phyloP scores from a whole-genome alignment of 495 filamentous ascomycete species.

The Copromyces sp. region DNA sequence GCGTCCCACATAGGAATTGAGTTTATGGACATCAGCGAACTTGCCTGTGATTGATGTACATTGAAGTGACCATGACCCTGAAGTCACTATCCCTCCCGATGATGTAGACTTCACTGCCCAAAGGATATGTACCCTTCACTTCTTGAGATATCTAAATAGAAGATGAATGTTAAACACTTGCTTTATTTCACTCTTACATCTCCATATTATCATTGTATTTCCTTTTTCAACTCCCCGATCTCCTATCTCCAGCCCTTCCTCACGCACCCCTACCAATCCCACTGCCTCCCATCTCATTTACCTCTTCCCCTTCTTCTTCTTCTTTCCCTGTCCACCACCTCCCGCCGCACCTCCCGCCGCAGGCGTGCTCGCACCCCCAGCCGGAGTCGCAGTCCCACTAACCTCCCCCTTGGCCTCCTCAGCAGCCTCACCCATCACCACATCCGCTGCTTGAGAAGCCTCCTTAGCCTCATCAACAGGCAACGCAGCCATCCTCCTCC shows the following conservation, averaged over 20 bases:
- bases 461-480: constrained; percentile 6
- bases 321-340: constrained; percentile 39
- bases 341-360: constrained; percentile 26
- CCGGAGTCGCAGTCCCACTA: not conserved
- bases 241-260: no score
- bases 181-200: not conserved
- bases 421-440: constrained; percentile 7
- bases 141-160: no score
- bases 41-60: not conserved
- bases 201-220: not conserved
- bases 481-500: constrained; percentile 53
- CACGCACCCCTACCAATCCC: no score
- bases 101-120: not conserved
- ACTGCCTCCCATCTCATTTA: constrained; percentile 3
- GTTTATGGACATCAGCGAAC: not conserved
- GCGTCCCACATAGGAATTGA: not conserved
- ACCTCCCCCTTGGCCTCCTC: not conserved
- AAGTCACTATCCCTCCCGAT: not conserved
- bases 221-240: not conserved
- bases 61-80: not conserved
- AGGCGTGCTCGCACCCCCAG: constrained; percentile 16
- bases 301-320: constrained; percentile 51
- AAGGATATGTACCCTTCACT: no score
- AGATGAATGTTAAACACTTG: not conserved
- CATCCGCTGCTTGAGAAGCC: constrained; percentile 28